Percentiles rank a stretch among this genome's conserved stretches.
Conservation (phyloP, 495 filamentous ascomycete species). For the Parathielavia appendiculata region DNA sequence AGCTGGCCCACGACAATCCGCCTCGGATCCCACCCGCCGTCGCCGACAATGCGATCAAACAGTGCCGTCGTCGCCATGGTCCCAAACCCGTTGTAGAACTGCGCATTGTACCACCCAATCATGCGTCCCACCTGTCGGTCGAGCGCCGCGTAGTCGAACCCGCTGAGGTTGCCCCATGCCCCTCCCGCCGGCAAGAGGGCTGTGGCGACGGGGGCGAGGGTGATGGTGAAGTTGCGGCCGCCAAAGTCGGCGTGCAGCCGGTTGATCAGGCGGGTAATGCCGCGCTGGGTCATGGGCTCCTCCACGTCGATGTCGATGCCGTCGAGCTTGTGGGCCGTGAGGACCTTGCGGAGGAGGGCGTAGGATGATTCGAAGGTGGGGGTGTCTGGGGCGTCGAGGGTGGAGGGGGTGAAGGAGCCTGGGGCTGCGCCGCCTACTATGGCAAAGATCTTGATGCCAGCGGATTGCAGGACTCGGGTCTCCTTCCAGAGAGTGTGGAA, state of each 20-base stretch:
- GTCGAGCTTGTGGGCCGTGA: conserved; percentile 54
- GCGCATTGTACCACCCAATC: conserved; percentile 74
- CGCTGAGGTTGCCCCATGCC: conserved; percentile 56
- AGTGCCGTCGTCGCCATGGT: conserved; percentile 49
- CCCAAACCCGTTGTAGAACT: conserved; percentile 84
- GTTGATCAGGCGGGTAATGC: conserved; percentile 67
- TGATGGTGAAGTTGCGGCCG: conserved; percentile 65
- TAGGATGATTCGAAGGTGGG: conserved; percentile 63
- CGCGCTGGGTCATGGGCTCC: conserved; percentile 63
- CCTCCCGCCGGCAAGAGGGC: conserved; percentile 44
- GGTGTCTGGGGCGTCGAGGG: conserved; percentile 54
- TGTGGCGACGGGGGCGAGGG: conserved; percentile 71
- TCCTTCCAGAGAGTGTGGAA: conserved; percentile 65
- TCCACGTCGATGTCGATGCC: conserved; percentile 84
- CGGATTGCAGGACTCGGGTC: conserved; percentile 50
- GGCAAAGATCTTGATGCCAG: conserved; percentile 66
- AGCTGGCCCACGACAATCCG: conserved; percentile 69
- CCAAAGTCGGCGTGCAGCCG: conserved; percentile 69
- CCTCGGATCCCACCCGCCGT: conserved; percentile 54
- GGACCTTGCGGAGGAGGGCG: conserved; percentile 53
- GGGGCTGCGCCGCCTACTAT: conserved; percentile 79
- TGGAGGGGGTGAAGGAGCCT: conserved; percentile 52
- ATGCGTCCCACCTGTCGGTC: conserved; percentile 39
- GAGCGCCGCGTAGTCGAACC: conserved; percentile 66
- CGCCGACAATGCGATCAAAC: conserved; percentile 56